Evolutionary conservation across 176 grass and related monocot species (phyloP).

Genomic region (Juncus inflexus): DNA sequence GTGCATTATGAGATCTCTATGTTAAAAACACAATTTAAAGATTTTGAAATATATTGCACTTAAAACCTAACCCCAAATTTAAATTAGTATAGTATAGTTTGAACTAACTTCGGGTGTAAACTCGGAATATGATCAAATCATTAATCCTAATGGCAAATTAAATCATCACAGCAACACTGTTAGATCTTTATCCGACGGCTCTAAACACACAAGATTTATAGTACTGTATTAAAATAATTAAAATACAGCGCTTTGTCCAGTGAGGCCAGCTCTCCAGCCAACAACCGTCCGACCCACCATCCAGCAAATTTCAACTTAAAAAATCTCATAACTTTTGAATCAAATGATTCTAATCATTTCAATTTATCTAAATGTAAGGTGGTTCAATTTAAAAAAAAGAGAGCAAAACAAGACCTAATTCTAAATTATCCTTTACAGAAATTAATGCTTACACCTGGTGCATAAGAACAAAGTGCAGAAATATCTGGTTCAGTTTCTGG

Average conservation of each 20-base stretch:
- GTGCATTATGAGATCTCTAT: too few species aligned
- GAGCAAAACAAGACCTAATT: not conserved
- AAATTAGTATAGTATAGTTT: too few species aligned
- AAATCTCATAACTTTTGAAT: conserved; percentile 2
- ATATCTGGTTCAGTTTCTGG: not conserved
- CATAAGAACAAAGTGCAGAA: not conserved
- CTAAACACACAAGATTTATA: not conserved
- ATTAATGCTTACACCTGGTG: too few species aligned
- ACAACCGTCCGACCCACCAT: not conserved
- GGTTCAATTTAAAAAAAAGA: not conserved
- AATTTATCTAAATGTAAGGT: not conserved
- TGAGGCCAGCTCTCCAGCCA: conserved; percentile 1
- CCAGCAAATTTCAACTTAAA: not conserved
- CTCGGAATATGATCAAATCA: not conserved
- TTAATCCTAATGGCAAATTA: not conserved
- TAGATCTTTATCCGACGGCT: conserved; percentile 1
- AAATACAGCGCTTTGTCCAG: not conserved
- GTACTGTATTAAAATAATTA: conserved; percentile 6
- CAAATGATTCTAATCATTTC: conserved; percentile 14
- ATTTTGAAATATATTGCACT: not conserved
- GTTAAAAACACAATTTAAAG: not conserved
- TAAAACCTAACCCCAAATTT: too few species aligned
- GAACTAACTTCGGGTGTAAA: too few species aligned
- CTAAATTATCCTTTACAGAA: not conserved
- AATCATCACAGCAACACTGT: not conserved